Base-by-base conservation (phyloP, 768 basidiomycete species). In the Leccinellum rugosiceps region DNA sequence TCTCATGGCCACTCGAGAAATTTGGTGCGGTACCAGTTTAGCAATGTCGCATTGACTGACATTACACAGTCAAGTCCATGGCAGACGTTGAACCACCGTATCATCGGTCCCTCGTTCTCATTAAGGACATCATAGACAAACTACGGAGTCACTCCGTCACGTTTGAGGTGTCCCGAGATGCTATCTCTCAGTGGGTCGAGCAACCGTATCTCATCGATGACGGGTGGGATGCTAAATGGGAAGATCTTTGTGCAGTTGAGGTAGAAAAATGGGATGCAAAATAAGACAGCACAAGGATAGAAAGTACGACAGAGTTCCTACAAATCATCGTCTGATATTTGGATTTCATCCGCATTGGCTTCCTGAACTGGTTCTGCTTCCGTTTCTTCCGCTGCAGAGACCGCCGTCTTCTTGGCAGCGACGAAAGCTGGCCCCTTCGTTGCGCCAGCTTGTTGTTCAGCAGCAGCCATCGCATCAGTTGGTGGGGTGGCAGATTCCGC, bases 381-480 rank as follows among this genome's bases (percentile, higher is more conserved):
- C n/a, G 68, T 65, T 44, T 67, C 78, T 56, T 79, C 81, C 26
- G 74, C 71, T 13, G 71, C 67, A 48, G 71, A 69, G 52, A 74
- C 65, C n/a, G 71, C 75, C 4, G 81, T 80, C 66, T 79, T 80
- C 64, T 79, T 87, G 23, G 91, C 88, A 61, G 90, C 83, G 55
- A 94, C 91, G 66, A 95, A 96, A 35, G 85, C 80, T 3, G 86
- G 84, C 1, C 85, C 87, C 60, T 79, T 85, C 2, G 71, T 70
- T 3, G 74, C 79, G 13, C 75, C 78, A 21, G 82, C 82, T 62
- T 88, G 83, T 62, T 80, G 82, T 65, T 92, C 91, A 21, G 85
- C 88, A 32, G 87, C 86, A 5, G 92, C 90, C 95, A 98, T 97
- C 0, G 95, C 83, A 70, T 97, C 94, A 68, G 75, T 69, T 10